Conservation (phyloP, 306 rosid genomes). For the Gastrolobium villosum region DNA sequence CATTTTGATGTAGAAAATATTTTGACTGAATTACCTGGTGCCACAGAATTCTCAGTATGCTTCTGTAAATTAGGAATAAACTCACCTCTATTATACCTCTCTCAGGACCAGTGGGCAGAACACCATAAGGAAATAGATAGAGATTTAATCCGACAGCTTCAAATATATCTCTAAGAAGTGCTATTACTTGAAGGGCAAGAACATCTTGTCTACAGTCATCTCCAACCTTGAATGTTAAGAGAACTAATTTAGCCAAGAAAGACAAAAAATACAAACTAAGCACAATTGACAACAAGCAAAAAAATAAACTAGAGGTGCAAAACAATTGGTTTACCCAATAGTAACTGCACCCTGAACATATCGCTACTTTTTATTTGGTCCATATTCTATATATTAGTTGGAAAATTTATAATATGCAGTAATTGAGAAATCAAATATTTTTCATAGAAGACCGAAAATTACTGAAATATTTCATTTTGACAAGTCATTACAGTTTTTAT, state of each 20-base stretch:
- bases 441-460: neutral
- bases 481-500: neutral
- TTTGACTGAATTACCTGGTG: conserved; percentile 7
- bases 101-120: conserved; percentile 96
- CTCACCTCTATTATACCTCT: conserved; percentile 97
- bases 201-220: conserved; percentile 99
- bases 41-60: conserved; percentile 33
- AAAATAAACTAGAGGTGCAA: conserved; percentile 33
- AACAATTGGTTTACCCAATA: conserved; percentile 8
- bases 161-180: conserved; percentile 96
- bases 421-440: conserved; percentile 18
- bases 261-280: conserved; percentile 12
- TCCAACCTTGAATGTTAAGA: conserved; percentile 76
- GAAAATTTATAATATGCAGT: neutral
- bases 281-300: conserved; percentile 28
- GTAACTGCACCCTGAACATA: neutral
- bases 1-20: conserved; percentile 27
- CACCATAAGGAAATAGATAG: conserved; percentile 94
- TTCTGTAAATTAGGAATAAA: conserved; percentile 43
- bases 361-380: neutral
- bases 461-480: conserved; percentile 11
- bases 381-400: conserved; percentile 23
- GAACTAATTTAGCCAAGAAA: conserved; percentile 48
- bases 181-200: conserved; percentile 98
- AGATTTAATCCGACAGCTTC: conserved; percentile 91